Evolutionary conservation across 805 yeast genomes (phyloP), one percentile per base, ranked within the genome.

Genomic region (Spathaspora passalidarum): DNA sequence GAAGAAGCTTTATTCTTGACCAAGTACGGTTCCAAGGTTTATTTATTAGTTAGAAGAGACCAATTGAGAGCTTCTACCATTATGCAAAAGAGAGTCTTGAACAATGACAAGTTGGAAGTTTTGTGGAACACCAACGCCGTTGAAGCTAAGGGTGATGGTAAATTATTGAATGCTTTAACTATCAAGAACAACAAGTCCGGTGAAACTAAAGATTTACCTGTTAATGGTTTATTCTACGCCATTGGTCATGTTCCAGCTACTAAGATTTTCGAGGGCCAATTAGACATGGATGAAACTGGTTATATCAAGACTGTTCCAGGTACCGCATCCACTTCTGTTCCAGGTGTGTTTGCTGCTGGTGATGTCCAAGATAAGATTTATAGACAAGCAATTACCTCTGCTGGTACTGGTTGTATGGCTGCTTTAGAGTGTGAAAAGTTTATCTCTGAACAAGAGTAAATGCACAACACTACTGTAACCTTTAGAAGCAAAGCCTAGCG

Each of bases 401-500:
- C 99, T n/a, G 99, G 99, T 63, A 80, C 96, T 52, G 99, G 99
- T 53, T 94, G 99, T 79, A 92, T 91, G 97, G 99, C 99, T 60
- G 99, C 96, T 49, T 79, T 94, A 51, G 98, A 94, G 61, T 88
- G 92, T 62, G 97, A 91, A 74, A 85, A 81, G 66, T 86, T 78
- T 67, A 65, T 91, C 51, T 72, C 92, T 39, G 95, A 87, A 47
- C 61, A 63, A 55, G 61, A 56, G 34, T 48, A 41, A 34, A n/a
- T 26, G 46, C 39, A 18, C n/a, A n/a, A n/a, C 16, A 10, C 2
- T 11, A 14, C 4, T 13, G 4, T 14, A 2, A 13, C 21, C 38
- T 3, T 4, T 3, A 4, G n/a, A n/a, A n/a, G n/a, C n/a, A n/a
- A n/a, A n/a, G n/a, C n/a, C n/a, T n/a, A n/a, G n/a, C n/a, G n/a